Evolutionary conservation across 495 filamentous ascomycete species (phyloP).

Genomic region (Lineolata rhizophorae): DNA sequence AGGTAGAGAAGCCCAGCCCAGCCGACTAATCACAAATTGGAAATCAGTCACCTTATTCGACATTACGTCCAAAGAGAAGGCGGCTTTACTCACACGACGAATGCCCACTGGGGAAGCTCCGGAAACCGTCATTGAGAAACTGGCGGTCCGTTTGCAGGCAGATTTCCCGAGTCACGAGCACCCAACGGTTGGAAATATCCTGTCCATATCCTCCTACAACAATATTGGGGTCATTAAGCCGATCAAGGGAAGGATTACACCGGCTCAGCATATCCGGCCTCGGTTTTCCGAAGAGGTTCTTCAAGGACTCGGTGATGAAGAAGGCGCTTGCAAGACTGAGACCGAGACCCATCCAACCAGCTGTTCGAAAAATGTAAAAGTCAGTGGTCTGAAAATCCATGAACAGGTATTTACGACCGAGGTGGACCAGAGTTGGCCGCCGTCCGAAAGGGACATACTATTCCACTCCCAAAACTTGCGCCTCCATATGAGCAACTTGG

Average conservation of each 20-base stretch:
- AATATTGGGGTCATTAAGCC: constrained; percentile 17
- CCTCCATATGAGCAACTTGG: constrained; percentile 19
- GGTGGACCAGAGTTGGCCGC: no score
- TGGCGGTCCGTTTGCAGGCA: constrained; percentile 42
- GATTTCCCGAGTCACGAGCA: constrained; percentile 32
- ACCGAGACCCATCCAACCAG: constrained; percentile 35
- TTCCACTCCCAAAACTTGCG: constrained; percentile 43
- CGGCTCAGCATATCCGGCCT: constrained; percentile 39
- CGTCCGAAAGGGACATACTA: no score
- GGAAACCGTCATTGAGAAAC: constrained; percentile 67
- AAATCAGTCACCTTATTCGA: no score
- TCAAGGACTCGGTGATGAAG: constrained; percentile 37
- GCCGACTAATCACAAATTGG: no score
- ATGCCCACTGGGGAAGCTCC: constrained; percentile 43
- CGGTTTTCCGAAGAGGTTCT: constrained; percentile 40
- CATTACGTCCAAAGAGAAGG: no score
- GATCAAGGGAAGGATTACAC: constrained; percentile 31
- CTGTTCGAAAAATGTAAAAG: no score
- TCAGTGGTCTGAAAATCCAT: no score
- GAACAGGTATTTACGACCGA: no score
- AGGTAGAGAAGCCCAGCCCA: constrained; percentile 12
- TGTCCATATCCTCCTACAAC: constrained; percentile 29
- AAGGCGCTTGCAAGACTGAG: constrained; percentile 31
- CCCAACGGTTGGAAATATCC: constrained; percentile 21
- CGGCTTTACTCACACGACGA: no score